Conservation (phyloP, 1,284 basidiomycete species). For the Peniophora sp. region DNA sequence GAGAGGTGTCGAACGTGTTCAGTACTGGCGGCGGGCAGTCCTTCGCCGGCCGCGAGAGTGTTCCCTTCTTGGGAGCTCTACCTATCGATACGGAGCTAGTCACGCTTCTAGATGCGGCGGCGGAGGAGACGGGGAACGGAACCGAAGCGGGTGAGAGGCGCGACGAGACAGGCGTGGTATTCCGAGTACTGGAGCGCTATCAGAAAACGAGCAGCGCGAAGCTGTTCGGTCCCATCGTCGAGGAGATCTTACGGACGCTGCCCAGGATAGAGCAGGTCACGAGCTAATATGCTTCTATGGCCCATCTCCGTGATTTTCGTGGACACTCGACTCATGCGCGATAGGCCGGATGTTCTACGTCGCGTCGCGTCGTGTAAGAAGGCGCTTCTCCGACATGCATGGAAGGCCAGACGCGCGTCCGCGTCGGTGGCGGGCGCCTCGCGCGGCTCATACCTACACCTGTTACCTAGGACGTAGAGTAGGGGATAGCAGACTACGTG, state of each 20-base stretch:
- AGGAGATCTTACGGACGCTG: constrained; percentile 26
- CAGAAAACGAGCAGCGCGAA: constrained; percentile 51
- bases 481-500: too few species aligned
- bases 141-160: not conserved
- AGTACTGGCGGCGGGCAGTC: constrained; percentile 89
- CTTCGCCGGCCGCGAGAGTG: constrained; percentile 69
- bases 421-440: too few species aligned
- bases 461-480: too few species aligned
- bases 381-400: too few species aligned
- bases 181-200: constrained; percentile 48
- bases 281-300: too few species aligned
- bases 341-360: too few species aligned
- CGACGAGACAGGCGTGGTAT: constrained; percentile 18
- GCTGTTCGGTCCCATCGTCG: constrained; percentile 49
- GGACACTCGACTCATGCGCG: too few species aligned
- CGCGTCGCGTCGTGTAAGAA: too few species aligned
- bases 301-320: too few species aligned
- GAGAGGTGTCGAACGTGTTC: constrained; percentile 92
- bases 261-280: constrained; percentile 1
- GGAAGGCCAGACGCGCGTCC: too few species aligned
- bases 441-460: too few species aligned
- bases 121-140: constrained; percentile 10
- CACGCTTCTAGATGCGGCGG: constrained; percentile 74
- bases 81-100: constrained; percentile 95
- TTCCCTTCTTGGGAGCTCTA: constrained; percentile 82